Conservation (phyloP, 2,329 filamentous ascomycete species). For the Colletotrichum sp. region DNA sequence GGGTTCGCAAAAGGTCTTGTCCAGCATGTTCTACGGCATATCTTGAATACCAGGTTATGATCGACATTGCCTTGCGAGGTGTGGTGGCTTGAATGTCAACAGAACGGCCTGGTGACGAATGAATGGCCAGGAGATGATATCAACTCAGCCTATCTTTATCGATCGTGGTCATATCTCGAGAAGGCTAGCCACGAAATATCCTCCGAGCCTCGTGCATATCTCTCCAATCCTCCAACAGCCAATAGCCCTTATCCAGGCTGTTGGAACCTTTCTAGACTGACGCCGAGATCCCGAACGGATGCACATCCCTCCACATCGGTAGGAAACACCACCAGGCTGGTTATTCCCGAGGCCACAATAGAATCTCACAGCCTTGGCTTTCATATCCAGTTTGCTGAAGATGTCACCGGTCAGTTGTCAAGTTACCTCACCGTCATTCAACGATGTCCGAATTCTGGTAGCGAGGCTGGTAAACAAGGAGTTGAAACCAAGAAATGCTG, state of each 20-base stretch:
- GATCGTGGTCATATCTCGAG: neutral
- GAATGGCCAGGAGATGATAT: neutral
- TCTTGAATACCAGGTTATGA: neutral
- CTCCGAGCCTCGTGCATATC: neutral
- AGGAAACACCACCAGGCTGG: neutral
- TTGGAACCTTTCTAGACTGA: neutral
- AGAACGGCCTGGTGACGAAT: neutral
- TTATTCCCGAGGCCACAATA: neutral
- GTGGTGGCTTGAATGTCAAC: neutral
- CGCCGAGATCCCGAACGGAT: neutral
- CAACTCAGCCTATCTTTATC: neutral
- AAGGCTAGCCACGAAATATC: neutral
- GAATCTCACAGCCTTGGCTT: neutral
- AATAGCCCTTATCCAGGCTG: neutral
- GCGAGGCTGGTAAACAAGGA: neutral
- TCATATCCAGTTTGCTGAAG: neutral
- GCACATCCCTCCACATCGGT: neutral
- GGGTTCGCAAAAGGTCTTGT: neutral
- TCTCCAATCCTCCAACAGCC: neutral
- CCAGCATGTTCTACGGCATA: neutral
- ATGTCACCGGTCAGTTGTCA: neutral
- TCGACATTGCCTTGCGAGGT: accelerated
- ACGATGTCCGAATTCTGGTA: neutral
- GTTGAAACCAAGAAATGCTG: neutral
- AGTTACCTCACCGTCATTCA: neutral